Evolutionary conservation across 352 stramenopile genomes (phyloP).

Genomic region (Pythium myriotylum): DNA sequence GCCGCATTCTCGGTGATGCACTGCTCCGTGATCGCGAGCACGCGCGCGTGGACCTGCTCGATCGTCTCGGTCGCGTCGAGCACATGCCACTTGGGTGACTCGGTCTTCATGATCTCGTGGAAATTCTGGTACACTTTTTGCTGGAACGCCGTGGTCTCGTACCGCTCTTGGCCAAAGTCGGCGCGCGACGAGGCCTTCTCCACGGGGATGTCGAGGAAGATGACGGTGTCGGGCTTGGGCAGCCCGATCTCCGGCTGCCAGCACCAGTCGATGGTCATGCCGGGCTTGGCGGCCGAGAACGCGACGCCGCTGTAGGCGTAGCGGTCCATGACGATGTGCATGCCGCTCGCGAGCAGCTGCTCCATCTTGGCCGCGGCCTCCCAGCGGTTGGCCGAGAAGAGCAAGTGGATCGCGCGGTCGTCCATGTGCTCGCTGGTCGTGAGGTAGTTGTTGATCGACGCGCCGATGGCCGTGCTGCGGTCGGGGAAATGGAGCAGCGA

Average conservation of each 20-base stretch:
- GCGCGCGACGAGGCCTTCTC: conserved; percentile 89
- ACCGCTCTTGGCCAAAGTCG: conserved; percentile 93
- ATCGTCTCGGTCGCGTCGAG: conserved; percentile 80
- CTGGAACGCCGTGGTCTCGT: conserved; percentile 91
- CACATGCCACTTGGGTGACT: conserved; percentile 66
- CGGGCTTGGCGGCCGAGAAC: conserved; percentile 97
- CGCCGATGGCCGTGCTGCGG: conserved; percentile 91
- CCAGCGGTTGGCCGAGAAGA: conserved; percentile 99
- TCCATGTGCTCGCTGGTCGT: conserved; percentile 90
- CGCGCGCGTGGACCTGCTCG: conserved; percentile 67
- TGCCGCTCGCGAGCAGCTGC: conserved; percentile 70
- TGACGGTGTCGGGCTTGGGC: conserved; percentile 95
- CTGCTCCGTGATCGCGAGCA: conserved; percentile 55
- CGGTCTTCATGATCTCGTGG: conserved; percentile 50
- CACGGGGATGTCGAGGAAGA: conserved; percentile 97
- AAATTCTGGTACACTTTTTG: conserved; percentile 85
- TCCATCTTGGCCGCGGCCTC: conserved; percentile 89
- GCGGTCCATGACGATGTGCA: conserved; percentile 96
- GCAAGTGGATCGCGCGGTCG: conserved; percentile 97
- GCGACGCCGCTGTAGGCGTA: conserved; percentile 98
- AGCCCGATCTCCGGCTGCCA: conserved; percentile 96
- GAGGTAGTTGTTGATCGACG: conserved; percentile 98
- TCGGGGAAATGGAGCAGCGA: conserved; percentile 83
- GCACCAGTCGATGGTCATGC: conserved; percentile 97
- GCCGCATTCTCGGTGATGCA: conserved; percentile 40